Evolutionary conservation across 2,329 filamentous ascomycete genomes (phyloP).

Genomic region (Neospermospora avenae): DNA sequence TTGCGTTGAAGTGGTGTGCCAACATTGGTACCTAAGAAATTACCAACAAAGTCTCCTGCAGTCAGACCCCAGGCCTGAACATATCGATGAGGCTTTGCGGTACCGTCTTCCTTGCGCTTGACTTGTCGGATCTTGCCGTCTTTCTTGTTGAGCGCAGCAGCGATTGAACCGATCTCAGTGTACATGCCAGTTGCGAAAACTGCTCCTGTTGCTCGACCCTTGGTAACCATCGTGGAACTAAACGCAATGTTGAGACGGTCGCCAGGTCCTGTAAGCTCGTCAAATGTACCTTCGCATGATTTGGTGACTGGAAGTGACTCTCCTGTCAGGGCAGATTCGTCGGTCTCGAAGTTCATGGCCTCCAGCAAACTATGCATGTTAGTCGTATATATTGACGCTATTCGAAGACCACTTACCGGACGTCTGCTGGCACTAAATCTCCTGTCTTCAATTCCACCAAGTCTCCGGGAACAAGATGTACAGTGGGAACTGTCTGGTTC

Average conservation of each 20-base stretch:
- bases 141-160: constrained; percentile 53
- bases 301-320: constrained; percentile 59
- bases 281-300: constrained; percentile 46
- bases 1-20: constrained; percentile 67
- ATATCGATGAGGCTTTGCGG: constrained; percentile 47
- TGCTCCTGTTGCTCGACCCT: constrained; percentile 57
- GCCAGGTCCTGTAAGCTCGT: constrained; percentile 51
- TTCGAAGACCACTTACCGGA: constrained; percentile 29
- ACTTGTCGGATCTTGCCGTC: constrained; percentile 45
- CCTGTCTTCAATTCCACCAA: constrained; percentile 52
- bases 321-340: constrained; percentile 60
- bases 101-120: constrained; percentile 47
- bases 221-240: constrained; percentile 59
- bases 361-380: constrained; percentile 42
- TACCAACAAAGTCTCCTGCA: constrained; percentile 51
- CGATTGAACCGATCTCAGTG: constrained; percentile 64
- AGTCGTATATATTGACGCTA: background rate
- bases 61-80: constrained; percentile 41
- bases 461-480: constrained; percentile 54
- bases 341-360: constrained; percentile 53
- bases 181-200: constrained; percentile 58
- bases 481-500: constrained; percentile 48
- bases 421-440: constrained; percentile 42
- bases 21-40: constrained; percentile 60
- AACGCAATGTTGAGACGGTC: constrained; percentile 61